phyloP scores from a whole-genome alignment of 768 basidiomycete species.

The Collybia mongolica region DNA sequence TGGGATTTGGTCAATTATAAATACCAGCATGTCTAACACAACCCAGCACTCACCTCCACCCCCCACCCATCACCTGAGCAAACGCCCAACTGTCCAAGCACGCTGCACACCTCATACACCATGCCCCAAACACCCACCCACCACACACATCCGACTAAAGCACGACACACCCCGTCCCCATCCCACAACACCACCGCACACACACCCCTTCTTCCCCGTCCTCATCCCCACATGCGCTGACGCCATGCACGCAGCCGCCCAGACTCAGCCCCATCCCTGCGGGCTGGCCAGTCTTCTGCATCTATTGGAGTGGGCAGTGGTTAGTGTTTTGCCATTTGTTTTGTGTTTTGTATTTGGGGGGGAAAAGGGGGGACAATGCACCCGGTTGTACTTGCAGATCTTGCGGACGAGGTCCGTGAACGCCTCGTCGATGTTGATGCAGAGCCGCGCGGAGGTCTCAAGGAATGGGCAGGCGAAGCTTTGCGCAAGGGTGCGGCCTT shows the following conservation, averaged over 20 bases:
- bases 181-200: constrained; percentile 56
- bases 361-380: constrained; percentile 24
- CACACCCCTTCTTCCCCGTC: constrained; percentile 50
- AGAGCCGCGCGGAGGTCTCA: constrained; percentile 94
- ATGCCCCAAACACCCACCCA: no score
- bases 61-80: no score
- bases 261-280: constrained; percentile 39
- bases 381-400: constrained; percentile 93
- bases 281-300: constrained; percentile 77
- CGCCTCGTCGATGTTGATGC: constrained; percentile 96
- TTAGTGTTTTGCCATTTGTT: no score
- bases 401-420: constrained; percentile 91
- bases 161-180: constrained; percentile 56
- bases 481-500: constrained; percentile 96
- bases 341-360: not conserved
- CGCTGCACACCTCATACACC: no score
- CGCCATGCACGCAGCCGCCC: constrained; percentile 38
- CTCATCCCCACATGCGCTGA: constrained; percentile 44
- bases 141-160: constrained; percentile 25
- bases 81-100: no score
- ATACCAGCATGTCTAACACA: no score
- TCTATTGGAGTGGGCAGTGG: constrained; percentile 43
- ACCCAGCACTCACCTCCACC: no score
- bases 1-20: no score
- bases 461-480: constrained; percentile 93